Base-by-base conservation (phyloP, 1,139 yeast genomes). In the Yamadazyma mexicana region DNA sequence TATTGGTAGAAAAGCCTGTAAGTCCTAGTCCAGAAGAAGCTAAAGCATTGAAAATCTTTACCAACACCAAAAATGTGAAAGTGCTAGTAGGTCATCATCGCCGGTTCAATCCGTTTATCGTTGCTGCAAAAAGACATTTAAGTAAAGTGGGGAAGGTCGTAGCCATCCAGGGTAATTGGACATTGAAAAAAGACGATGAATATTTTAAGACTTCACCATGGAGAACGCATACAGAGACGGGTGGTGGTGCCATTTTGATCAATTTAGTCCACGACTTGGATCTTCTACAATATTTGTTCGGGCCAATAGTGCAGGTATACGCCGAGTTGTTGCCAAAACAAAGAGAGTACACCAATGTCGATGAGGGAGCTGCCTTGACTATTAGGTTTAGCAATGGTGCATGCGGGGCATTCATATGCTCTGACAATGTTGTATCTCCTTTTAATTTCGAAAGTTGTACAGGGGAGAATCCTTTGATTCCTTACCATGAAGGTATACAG, bases 21-120 rank as follows among this genome's bases (percentile, higher is more conserved):
- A 64, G 70, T n/a, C 61, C 73, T 3, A 52, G 54, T 10, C 62
- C 71, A 2, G 54, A 55, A 29, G 74, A 67, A 23, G 65, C 71
- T 33, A 56, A 59, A 43, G 58, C 65, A 7, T 50, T 69, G 33
- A 61, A 62, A 30, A 59, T 58, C 20, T 59, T 47, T 37, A 58
- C 67, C 35, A 48, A 50, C 23, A 31, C 42, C 18, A 50, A 52
- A 33, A 51, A 58, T 28, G 66, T 69, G 10, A 58, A 60, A 36
- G 55, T 69, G 22, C 54, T 70, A 30, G 64, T 70, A 23, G 76
- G 76, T 2, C 76, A 70, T 49, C 75, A 70, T 47, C 57, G 76
- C 34, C 51, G 76, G 20, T 70, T 69, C 48, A 69, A 69, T 44
- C 75, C 75, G 1, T 68, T 63, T 43, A 66, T 69, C 23, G 55